phyloP scores from a whole-genome alignment of 2,329 filamentous ascomycete species.

The Cadophora sp. region DNA sequence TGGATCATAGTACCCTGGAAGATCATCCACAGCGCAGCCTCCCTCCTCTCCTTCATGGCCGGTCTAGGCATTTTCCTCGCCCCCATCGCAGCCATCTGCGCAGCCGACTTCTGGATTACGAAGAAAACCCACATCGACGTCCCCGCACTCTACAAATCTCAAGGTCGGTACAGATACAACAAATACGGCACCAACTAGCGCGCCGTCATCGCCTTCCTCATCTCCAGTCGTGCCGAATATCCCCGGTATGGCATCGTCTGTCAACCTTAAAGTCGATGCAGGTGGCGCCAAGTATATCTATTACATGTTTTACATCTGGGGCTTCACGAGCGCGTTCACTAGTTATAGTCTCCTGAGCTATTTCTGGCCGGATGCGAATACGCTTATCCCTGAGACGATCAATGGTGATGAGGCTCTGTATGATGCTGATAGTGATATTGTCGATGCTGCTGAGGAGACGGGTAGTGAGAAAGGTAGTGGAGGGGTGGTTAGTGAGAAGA shows the following conservation, averaged over 20 bases:
- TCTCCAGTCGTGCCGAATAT: slow-evolving; percentile 38
- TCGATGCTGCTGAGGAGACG: slow-evolving; percentile 30
- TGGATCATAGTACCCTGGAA: slow-evolving; percentile 55
- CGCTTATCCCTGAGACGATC: slow-evolving; percentile 43
- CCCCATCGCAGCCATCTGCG: slow-evolving; percentile 48
- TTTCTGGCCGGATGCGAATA: slow-evolving; percentile 45
- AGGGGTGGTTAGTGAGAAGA: slow-evolving; percentile 24
- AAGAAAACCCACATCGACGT: slow-evolving; percentile 45
- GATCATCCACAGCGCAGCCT: slow-evolving; percentile 47
- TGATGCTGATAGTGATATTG: slow-evolving; percentile 15
- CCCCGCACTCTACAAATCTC: slow-evolving; percentile 44
- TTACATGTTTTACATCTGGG: slow-evolving; percentile 48
- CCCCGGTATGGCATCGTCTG: slow-evolving; percentile 38
- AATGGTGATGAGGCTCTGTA: slow-evolving; percentile 39
- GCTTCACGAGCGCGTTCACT: slow-evolving; percentile 46
- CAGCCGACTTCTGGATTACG: slow-evolving; percentile 45
- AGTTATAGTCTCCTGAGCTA: slow-evolving; percentile 43
- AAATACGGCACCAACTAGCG: slow-evolving; percentile 38
- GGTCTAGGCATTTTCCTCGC: slow-evolving; percentile 48
- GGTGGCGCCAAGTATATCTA: slow-evolving; percentile 45
- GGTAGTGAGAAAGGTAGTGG: slow-evolving; percentile 24
- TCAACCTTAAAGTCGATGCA: slow-evolving; percentile 38
- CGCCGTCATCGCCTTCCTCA: slow-evolving; percentile 36
- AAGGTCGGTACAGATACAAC: slow-evolving; percentile 39
- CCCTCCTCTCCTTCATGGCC: slow-evolving; percentile 45